Base-by-base conservation (phyloP, 371 early-diverging fungal species). In the Lichtheimia ornata region DNA sequence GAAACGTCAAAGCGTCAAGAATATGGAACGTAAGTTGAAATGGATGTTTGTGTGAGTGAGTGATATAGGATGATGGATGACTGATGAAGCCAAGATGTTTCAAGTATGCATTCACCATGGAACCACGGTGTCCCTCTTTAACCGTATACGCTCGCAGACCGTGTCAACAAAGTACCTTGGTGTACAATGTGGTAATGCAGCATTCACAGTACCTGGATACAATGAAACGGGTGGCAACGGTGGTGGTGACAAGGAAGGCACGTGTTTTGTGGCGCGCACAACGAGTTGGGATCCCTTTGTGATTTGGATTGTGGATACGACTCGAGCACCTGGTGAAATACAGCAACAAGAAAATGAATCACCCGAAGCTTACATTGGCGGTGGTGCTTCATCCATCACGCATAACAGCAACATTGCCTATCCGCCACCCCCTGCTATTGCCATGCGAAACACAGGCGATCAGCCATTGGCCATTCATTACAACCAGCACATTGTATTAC, bases 211-310 rank as follows among this genome's bases (percentile, higher is more conserved):
- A 13, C 69, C 72, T 30, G 66, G 54, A 25, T 63, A 56, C 20
- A 69, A 22, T n/a, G 57, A 17, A 71, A 30, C 49, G 20, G 79
- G 25, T 11, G 22, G 13, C n/a, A n/a, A n/a, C n/a, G n/a, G n/a
- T 15, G 12, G 20, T 42, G 65, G 50, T 50, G 81, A 17, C 25
- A 45, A 18, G 14, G 43, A 24, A 7, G 61, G 56, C 6, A 84
- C 89, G 1, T 88, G 88, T 43, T 93, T 94, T 77, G 90, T 91
- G 2, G 88, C 92, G 2, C 77, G 92, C 47, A 90, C 91, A 42
- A 83, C 86, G 9, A 72, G 82, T 22, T 95, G 95, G 95, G 93
- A 94, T 62, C 90, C 92, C 7, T 95, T 94, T 74, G 86, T 92
- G 24, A 90, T 95, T 53, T 95, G 94, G 94, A 77, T 90, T 15